Base-by-base conservation (phyloP, 495 filamentous ascomycete species). In the Penicillium cosmopolitanum region DNA sequence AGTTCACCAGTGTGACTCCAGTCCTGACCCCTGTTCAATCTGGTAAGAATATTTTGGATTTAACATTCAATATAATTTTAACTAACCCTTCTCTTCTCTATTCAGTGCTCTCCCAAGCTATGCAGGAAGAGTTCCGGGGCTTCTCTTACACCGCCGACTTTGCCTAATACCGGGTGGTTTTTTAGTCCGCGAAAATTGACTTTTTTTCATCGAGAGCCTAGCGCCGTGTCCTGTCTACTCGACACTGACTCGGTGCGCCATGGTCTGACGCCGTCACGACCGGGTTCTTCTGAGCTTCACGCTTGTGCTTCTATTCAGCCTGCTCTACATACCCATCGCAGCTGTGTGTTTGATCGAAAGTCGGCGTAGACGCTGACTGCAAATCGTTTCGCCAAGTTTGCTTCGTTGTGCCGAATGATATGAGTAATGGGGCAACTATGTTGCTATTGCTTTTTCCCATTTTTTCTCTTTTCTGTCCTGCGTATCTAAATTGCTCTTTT, bases 41-140 rank as follows among this genome's bases (percentile, higher is more conserved):
- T 69, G 94, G 94, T 97, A 90, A 80, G 89, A n/a, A 36, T n/a
- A 1, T 66, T 21, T 42, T 52, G 10, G 25, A 19, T 16, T n/a
- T 34, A 43, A 55, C 40, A 52, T 58, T 25, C n/a, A 15, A 47
- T 54, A 33, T 63, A 31, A 61, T 62, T 47, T 47, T 68, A 55
- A 50, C 54, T 33, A 16, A 52, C 12, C 53, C 44, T 46, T 63
- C 16, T 44, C 16, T 21, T 60, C 53, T 33, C 10, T 51, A 35
- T 51, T 36, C 66, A 97, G 95, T 99, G 28, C 85, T 99, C 50
- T 95, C 96, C 10, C 94, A 97, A 81, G 90, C 92, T 18, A 98
- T 98, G 96, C 95, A 99, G 78, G 95, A 99, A 79, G 93, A 99
- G 73, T 99, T 99, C 90, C 89, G 95, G 48, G 95, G 95, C 62